phyloP scores from a whole-genome alignment of 495 filamentous ascomycete species.

The Lentithecium fluviatile region DNA sequence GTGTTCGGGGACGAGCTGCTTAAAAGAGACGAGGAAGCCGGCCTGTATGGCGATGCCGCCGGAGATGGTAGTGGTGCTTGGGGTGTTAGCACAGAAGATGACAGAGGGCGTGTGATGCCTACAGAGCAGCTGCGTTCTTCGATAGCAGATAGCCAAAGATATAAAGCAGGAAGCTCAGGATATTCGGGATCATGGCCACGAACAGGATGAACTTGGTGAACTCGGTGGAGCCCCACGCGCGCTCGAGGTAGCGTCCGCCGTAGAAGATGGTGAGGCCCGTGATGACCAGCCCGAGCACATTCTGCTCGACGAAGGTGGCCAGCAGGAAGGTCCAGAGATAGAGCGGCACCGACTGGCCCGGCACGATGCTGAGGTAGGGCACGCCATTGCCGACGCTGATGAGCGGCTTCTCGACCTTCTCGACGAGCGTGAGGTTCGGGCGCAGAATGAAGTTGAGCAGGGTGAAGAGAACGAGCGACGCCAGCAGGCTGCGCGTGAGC shows the following conservation, averaged over 20 bases:
- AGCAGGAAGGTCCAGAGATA: constrained; percentile 93
- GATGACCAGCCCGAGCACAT: constrained; percentile 80
- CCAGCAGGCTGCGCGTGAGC: constrained; percentile 77
- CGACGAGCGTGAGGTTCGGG: constrained; percentile 41
- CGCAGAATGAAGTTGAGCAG: constrained; percentile 66
- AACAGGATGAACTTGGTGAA: constrained; percentile 87
- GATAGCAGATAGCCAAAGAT: constrained; percentile 69
- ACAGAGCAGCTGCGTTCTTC: constrained; percentile 67
- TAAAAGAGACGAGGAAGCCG: constrained; percentile 95
- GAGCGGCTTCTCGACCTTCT: constrained; percentile 32
- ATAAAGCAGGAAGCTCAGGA: constrained; percentile 68
- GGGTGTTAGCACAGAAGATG: constrained; percentile 30
- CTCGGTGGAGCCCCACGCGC: constrained; percentile 92
- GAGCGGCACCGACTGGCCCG: constrained; percentile 67
- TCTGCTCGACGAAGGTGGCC: constrained; percentile 88
- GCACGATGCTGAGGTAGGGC: constrained; percentile 83
- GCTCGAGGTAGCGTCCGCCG: constrained; percentile 91
- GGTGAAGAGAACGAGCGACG: constrained; percentile 71
- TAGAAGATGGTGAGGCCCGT: constrained; percentile 83
- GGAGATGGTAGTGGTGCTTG: constrained; percentile 73
- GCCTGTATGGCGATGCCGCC: constrained; percentile 87
- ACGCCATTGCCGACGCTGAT: constrained; percentile 55
- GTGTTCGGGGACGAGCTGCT: constrained; percentile 95
- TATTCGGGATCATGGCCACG: constrained; percentile 74
- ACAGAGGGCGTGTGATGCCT: constrained; percentile 44